phyloP scores from a whole-genome alignment of 2,329 filamentous ascomycete species.

The Paramyrothecium sp. region DNA sequence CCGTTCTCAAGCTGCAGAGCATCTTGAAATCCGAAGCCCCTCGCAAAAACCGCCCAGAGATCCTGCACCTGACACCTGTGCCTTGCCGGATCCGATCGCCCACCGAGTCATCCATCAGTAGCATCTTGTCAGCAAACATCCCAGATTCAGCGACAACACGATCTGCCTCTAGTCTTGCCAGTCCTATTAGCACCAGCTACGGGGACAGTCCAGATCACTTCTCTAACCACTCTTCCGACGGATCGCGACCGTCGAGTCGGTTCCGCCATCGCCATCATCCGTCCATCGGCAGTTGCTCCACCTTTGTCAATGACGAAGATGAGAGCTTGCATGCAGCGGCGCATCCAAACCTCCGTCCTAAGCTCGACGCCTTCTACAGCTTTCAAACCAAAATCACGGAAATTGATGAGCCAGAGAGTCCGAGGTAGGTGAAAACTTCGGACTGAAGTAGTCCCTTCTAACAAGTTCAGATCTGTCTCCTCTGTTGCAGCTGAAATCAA shows the following conservation, averaged over 20 bases:
- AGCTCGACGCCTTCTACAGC: constrained; percentile 9
- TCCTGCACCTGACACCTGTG: constrained; percentile 22
- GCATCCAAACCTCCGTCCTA: constrained; percentile 23
- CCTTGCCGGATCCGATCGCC: constrained; percentile 30
- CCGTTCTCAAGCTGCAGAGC: not conserved
- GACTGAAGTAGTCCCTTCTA: not conserved
- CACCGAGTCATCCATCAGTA: constrained; percentile 36
- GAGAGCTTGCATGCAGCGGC: constrained; percentile 22
- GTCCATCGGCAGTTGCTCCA: constrained; percentile 34
- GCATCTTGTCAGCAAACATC: constrained; percentile 32
- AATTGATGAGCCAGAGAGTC: not conserved
- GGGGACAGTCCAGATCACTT: constrained; percentile 30
- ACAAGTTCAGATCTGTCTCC: not conserved
- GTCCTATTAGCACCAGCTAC: constrained; percentile 33
- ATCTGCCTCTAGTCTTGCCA: constrained; percentile 32
- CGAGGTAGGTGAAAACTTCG: not conserved
- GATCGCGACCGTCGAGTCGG: constrained; percentile 22
- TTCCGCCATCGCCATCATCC: constrained; percentile 30
- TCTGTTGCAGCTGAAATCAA: not conserved
- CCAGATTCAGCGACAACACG: constrained; percentile 37
- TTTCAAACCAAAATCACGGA: not conserved
- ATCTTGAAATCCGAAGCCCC: constrained; percentile 5
- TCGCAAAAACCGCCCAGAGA: constrained; percentile 26
- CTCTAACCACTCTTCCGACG: constrained; percentile 19
- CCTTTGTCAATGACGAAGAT: constrained; percentile 35